Evolutionary conservation across 768 basidiomycete genomes (phyloP), one percentile per base, ranked within the genome.

Genomic region (Serendipita vermifera): DNA sequence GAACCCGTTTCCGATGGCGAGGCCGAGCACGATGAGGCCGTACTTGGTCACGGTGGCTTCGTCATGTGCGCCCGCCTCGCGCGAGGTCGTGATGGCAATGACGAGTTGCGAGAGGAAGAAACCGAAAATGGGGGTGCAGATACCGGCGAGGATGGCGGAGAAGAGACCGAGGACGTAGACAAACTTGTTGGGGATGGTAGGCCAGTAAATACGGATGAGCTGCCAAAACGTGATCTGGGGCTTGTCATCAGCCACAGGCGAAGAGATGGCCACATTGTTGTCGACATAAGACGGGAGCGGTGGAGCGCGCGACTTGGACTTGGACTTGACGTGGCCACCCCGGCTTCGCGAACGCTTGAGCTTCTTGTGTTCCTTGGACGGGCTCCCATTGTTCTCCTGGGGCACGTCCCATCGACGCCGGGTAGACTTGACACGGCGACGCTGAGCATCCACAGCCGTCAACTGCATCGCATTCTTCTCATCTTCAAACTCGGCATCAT

Each of bases 91-190:
- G 13, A 88, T 81, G 59, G 85, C 76, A 65, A 78, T 84, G 56
- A 94, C 76, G 13, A 98, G 77, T 5, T 76, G 76, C 6, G 90
- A 87, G 62, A 96, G 81, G 60, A 92, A 77, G 73, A 77, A 89
- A 1, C 94, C 92, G 75, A 97, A 99, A 40, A 97, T 58, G 2
- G 96, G 94, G 0, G 91, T 96, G 73, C 86, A 80, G 2, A 86
- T 77, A 20, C 96, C 94, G 61, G 81, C 85, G 55, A 78, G 67
- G 38, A 90, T 60, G 57, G 83, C 83, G n/a, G 78, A 64, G 57
- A 81, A 2, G 24, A 94, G 72, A 15, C 92, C 92, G 54, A 87
- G 27, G 65, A 80, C 62, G 58, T 96, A 67, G 38, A 87, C 60
- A 3, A 74, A 73, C 63, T 93, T 96, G 64, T 77, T 66, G 0